A percentile compares a stretch with the other conserved stretches of the same genome.
These are phyloP conservation scores for Aspergillus brunneoviolaceus DNA, from an alignment of 2,329 filamentous ascomycete species.

Conservation along the genomic window DNA sequence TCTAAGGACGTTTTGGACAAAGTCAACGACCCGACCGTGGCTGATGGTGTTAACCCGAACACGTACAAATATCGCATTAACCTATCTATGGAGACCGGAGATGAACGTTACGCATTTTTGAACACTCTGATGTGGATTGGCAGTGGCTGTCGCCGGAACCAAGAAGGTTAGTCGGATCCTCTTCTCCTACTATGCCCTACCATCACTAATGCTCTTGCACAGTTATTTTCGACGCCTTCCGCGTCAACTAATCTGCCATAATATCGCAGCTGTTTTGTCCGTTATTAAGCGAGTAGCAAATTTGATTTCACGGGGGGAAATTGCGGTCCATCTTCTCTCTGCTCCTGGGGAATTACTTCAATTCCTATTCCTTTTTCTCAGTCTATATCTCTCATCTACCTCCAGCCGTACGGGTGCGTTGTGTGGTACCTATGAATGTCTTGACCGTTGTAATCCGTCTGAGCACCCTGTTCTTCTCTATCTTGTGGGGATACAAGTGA, in stretches of 20 bases:
- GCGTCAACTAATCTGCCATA: conserved; percentile 23
- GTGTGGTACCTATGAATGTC: neutral
- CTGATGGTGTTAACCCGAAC: conserved; percentile 49
- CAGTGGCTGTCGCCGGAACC: conserved; percentile 48
- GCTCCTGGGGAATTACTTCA: conserved; percentile 5
- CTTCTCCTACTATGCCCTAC: neutral
- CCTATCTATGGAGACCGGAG: conserved; percentile 51
- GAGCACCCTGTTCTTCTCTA: neutral
- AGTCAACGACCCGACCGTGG: conserved; percentile 44
- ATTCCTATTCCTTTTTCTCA: neutral
- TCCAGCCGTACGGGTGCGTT: neutral
- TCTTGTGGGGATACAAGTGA: neutral
- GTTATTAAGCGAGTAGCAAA: conserved; percentile 26
- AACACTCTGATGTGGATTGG: conserved; percentile 53
- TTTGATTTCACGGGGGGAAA: conserved; percentile 23
- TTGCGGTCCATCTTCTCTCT: conserved; percentile 12
- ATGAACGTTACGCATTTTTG: conserved; percentile 50
- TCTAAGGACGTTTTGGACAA: conserved; percentile 51
- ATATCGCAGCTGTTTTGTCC: conserved; percentile 21
- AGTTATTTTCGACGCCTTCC: conserved; percentile 31
- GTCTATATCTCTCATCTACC: neutral
- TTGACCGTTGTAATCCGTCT: neutral
- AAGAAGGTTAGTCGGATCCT: conserved; percentile 41
- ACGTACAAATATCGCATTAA: conserved; percentile 52
- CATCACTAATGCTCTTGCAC: conserved; percentile 11